Evolutionary conservation across 2,329 filamentous ascomycete genomes (phyloP), one percentile per base, ranked within the genome.

Genomic region (Penicillium thymicola): DNA sequence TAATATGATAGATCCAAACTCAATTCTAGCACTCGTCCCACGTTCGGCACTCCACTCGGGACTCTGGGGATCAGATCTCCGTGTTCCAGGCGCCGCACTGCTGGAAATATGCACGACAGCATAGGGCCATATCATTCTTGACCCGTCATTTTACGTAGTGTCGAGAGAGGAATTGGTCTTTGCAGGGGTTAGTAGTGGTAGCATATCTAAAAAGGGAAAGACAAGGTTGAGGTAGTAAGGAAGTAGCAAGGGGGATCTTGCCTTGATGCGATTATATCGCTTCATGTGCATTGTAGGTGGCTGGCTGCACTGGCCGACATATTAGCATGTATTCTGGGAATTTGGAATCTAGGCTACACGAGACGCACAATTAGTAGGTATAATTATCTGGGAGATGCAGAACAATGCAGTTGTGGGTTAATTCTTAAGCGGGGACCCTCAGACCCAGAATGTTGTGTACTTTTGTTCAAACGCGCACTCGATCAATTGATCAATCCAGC

Each of bases 1-100:
- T 5, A 58, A 60, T 59, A 28, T 59, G 62, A 64, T 60, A 53
- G 41, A 60, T 63, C 58, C 42, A 52, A 51, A 54, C 27, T 55
- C 48, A 45, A 30, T 34, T 21, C 40, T n/a, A 34, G 30, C 4
- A 41, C 49, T 55, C 18, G 49, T 54, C 27, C 49, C 57, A 49
- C 59, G 49, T 56, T 57, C 21, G n/a, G 28, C 30, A 18, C 30
- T 28, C 41, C 40, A 54, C 37, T 21, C 14, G 16, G 55, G 52
- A 60, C 45, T 54, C 43, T 23, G 11, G 16, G 58, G 54, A 59
- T 47, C 59, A 55, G 8, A 8, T 55, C 10, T 59, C 57, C 55
- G 32, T 28, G 44, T 46, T 55, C 60, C 55, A 55, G 50, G 46
- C 43, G 37, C 58, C 52, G 28, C 21, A 2, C 37, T 43, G 25